Percentiles rank a stretch among this genome's conserved stretches.
Conservation (phyloP, 371 early-diverging fungal species). For the Mucor piriformis region DNA sequence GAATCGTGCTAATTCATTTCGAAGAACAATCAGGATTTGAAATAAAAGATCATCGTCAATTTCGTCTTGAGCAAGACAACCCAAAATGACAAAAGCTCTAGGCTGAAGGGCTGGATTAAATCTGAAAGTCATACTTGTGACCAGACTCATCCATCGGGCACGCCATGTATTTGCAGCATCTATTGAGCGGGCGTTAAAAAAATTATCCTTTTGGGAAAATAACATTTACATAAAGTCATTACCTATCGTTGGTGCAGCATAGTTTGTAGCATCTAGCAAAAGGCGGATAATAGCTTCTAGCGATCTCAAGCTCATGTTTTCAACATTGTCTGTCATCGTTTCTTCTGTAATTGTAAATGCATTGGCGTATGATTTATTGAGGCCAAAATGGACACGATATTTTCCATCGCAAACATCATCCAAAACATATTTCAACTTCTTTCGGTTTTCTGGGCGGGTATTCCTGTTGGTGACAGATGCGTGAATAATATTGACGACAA, state of each 20-base stretch:
- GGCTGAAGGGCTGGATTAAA: slow-evolving; percentile 91
- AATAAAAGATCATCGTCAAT: slow-evolving; percentile 85
- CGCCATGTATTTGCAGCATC: slow-evolving; percentile 78
- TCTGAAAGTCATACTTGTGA: slow-evolving; percentile 88
- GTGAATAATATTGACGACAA: slow-evolving; percentile 86
- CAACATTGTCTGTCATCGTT: slow-evolving; percentile 59
- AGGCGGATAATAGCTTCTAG: slow-evolving; percentile 78
- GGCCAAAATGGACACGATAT: slow-evolving; percentile 78
- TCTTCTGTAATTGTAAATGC: slow-evolving; percentile 67
- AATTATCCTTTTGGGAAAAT: not conserved
- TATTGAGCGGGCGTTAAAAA: slow-evolving; percentile 1
- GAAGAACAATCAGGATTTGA: slow-evolving; percentile 83
- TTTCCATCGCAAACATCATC: slow-evolving; percentile 77
- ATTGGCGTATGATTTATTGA: slow-evolving; percentile 66
- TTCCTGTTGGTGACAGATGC: slow-evolving; percentile 70
- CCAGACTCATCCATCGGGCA: slow-evolving; percentile 88
- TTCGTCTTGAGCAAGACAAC: slow-evolving; percentile 82
- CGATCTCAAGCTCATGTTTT: slow-evolving; percentile 67
- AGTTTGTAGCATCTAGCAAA: slow-evolving; percentile 75
- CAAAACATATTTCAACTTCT: slow-evolving; percentile 58
- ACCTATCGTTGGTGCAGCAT: slow-evolving; percentile 72
- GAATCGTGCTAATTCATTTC: slow-evolving; percentile 78
- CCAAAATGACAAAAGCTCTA: slow-evolving; percentile 89
- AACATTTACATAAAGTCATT: slow-evolving; percentile 18
- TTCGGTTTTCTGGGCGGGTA: slow-evolving; percentile 52